Base-by-base conservation (phyloP, 768 basidiomycete genomes). In the Naganishia vaughanmartiniae region DNA sequence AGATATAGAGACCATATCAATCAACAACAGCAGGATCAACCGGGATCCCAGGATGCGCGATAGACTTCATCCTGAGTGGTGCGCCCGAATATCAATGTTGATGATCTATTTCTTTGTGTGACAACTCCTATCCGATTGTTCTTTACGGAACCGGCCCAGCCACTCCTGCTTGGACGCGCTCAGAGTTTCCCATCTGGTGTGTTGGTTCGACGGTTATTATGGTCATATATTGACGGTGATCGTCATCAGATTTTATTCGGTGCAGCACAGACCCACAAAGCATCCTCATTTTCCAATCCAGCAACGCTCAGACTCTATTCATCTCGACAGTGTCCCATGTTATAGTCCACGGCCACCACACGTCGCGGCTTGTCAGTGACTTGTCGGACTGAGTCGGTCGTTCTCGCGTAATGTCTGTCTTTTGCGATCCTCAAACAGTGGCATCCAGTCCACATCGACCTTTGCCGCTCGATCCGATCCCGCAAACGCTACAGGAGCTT, bases 81-180 rank as follows among this genome's bases (percentile, higher is more conserved):
- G 48, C 48, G 48, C 48, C 48, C 48, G n/a, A 51, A 26, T 26
- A 12, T 12, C 21, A 51, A 51, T 51, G 48, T 51, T 51, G 48
- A 51, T 51, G 48, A 51, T 51, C 48, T 26, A 51, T n/a, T 51
- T 45, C 60, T 45, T 63, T 63, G 60, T 42, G 60, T 63, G 60
- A 63, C 60, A n/a, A 17, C 42, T 63, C 39, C 39, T 63, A 42
- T 63, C 60, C 60, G 60, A 31, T 63, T 63, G 60, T 63, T 63
- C 60, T 63, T 63, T 42, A 63, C 60, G 24, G 57, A 58, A 58
- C 31, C 57, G n/a, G 34, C n/a, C 34, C 57, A 58, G 34, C 34
- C 57, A 34, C 14, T n/a, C 36, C 36, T 60, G 58, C 42, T 63
- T 63, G 39, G 60, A 63, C 60, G 60, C 60, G 60, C 39, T 63